Base-by-base conservation (phyloP, 257 asterid genomes). In the Datura wrightii region DNA sequence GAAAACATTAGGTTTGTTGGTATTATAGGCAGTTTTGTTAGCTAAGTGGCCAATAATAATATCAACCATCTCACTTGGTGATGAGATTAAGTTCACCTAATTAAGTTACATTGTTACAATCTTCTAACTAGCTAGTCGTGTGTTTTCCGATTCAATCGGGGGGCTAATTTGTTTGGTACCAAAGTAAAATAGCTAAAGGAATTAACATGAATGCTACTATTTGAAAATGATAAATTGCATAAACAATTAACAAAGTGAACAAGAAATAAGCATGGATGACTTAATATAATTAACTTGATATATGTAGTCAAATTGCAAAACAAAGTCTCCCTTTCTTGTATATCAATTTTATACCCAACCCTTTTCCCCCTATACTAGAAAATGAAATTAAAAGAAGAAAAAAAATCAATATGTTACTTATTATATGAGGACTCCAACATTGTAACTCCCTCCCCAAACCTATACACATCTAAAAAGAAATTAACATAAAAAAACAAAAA, bases 261-360 rank as follows among this genome's bases (percentile, higher is more conserved):
- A 34, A 52, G 46, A 54, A n/a, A 48, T 54, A 11, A 59, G 15
- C 48, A 31, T 50, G 13, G 16, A 80, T 2, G 1, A 41, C 44
- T 1, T 9, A 10, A 8, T 44, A 8, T 44, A 42, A 41, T 15
- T 46, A 18, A 36, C 50, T 74, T 14, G 60, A 74, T n/a, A 39
- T 39, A 39, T 39, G 1, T 39, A 50, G 31, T 84, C 74, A 76
- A 82, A 52, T 55, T 84, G 60, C 71, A 41, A 84, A 70, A 52
- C 41, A 15, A 74, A 84, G 83, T 72, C 86, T 82, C 89, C 85
- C 88, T 79, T 91, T 89, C 90, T 86, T 86, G 86, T 90, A 90
- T 89, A 90, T 90, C 94, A 69, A 67, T 15, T 87, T 60, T 88
- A 83, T 86, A 87, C 85, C 89, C 80, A 71, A 59, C 52, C 84